Percentiles rank a stretch among this genome's conserved stretches.
These are phyloP conservation scores for Phaeosphaeria sp. DNA, from an alignment of 2,329 filamentous ascomycete species.

Conservation along the genomic window DNA sequence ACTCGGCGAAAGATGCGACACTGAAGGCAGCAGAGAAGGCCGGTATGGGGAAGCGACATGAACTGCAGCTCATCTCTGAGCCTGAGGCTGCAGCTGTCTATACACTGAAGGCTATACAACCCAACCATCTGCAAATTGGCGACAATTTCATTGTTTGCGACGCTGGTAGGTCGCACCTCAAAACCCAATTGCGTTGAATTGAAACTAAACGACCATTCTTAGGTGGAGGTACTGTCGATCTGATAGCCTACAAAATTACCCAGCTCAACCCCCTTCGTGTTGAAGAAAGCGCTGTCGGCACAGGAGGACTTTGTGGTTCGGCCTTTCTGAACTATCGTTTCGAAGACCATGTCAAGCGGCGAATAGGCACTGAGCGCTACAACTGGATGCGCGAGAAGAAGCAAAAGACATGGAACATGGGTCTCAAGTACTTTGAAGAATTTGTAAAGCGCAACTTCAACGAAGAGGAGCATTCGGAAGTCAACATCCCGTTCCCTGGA, in stretches of 20 bases:
- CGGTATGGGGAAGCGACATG: constrained; percentile 74
- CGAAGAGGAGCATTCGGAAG: constrained; percentile 76
- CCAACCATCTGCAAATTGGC: constrained; percentile 73
- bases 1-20: constrained; percentile 84
- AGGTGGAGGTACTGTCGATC: constrained; percentile 69
- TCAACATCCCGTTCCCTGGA: constrained; percentile 80
- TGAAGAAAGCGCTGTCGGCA: constrained; percentile 81
- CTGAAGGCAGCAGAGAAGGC: constrained; percentile 78
- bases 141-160: constrained; percentile 67
- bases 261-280: constrained; percentile 74
- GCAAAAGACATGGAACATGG: constrained; percentile 76
- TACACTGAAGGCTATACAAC: constrained; percentile 79
- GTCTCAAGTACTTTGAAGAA: constrained; percentile 80
- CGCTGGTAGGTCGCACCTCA: constrained; percentile 45
- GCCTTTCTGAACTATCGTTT: constrained; percentile 83
- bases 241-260: constrained; percentile 83
- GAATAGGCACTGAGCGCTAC: constrained; percentile 72
- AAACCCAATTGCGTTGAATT: neutral
- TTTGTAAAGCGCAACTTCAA: constrained; percentile 87
- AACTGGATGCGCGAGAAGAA: constrained; percentile 80
- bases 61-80: constrained; percentile 81
- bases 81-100: constrained; percentile 81
- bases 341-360: constrained; percentile 74
- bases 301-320: constrained; percentile 77
- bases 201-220: constrained; percentile 4